Evolutionary conservation across 805 yeast genomes (phyloP).

Genomic region (Candida krabiensis): DNA sequence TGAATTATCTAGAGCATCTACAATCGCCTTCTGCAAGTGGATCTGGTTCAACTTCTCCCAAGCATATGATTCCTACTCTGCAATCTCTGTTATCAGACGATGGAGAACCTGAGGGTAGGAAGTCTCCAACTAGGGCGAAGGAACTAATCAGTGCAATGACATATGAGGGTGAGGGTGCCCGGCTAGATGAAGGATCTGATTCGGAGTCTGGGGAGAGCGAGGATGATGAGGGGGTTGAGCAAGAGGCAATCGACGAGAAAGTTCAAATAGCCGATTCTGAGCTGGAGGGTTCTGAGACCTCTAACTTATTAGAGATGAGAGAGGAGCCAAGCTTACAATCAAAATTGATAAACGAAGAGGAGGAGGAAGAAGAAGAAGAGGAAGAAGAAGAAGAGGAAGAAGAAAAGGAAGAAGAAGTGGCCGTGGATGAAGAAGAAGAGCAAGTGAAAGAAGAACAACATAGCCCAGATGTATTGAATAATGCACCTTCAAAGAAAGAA

Average conservation of each 20-base stretch:
- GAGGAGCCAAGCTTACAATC: no score
- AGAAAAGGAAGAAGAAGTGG: background rate
- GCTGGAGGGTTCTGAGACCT: background rate
- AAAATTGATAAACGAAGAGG: no score
- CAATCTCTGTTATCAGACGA: constrained; percentile 11
- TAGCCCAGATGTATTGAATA: constrained; percentile 1
- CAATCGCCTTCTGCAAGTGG: constrained; percentile 11
- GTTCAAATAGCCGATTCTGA: background rate
- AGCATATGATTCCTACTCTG: constrained; percentile 13
- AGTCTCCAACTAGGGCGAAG: constrained; percentile 3
- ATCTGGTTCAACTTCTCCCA: constrained; percentile 1
- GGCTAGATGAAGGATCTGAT: constrained; percentile 18
- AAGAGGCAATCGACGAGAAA: constrained; percentile 3
- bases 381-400: background rate
- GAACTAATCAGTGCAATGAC: constrained; percentile 24
- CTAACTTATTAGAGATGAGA: background rate
- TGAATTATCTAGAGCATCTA: constrained; percentile 20
- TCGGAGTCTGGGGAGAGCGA: constrained; percentile 4
- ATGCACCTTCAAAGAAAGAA: background rate
- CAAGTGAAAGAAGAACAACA: background rate
- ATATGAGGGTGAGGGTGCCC: constrained; percentile 23
- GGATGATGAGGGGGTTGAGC: constrained; percentile 6
- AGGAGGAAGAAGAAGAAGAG: constrained; percentile 5
- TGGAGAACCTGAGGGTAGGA: background rate
- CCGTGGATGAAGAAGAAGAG: background rate